phyloP scores from a whole-genome alignment of 345 rosid species.

The Eucalyptus marginata region DNA sequence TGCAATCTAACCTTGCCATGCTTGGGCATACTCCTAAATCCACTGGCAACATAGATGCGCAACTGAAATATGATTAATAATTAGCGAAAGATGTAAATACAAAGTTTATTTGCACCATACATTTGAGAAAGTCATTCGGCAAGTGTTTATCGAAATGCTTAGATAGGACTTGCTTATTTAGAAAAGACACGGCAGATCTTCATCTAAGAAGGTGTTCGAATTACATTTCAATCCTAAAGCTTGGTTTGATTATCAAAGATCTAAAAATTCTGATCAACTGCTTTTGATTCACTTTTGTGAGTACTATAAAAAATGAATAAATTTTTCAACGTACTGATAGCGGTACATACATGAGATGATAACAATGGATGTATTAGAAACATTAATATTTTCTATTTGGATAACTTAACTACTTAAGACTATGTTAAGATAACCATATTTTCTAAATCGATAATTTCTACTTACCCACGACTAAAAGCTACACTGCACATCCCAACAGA shows the following conservation, averaged over 20 bases:
- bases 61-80: not conserved
- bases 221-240: not conserved
- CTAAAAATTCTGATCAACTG: not conserved
- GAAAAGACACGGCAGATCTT: not conserved
- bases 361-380: not conserved
- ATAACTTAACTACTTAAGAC: not conserved
- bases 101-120: not conserved
- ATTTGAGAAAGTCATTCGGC: not conserved
- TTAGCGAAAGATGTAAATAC: not conserved
- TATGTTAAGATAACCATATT: not conserved
- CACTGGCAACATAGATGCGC: not conserved
- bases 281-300: not conserved
- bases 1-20: not conserved
- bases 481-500: not conserved
- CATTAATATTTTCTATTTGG: not conserved
- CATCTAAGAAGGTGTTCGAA: not conserved
- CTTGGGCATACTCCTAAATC: not conserved
- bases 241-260: not conserved
- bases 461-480: not conserved
- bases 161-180: not conserved
- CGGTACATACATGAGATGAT: not conserved
- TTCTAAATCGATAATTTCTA: not conserved
- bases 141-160: not conserved
- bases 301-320: not conserved
- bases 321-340: not conserved